Conservation (phyloP, 495 filamentous ascomycete species). For the Staphylotrichum tortipilum region DNA sequence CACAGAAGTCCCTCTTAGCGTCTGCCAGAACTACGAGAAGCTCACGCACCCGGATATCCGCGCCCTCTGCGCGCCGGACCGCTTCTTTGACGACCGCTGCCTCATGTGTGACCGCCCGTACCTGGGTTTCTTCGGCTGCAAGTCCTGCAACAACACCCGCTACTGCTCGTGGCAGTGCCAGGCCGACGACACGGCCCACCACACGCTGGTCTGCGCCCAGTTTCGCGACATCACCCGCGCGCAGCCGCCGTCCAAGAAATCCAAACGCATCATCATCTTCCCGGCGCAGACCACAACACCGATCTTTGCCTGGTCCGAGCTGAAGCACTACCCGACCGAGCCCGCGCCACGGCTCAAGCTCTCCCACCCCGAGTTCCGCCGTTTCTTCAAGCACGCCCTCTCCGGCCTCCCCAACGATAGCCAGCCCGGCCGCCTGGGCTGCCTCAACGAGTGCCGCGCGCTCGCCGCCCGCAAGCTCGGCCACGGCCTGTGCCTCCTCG, state of each 20-base stretch:
- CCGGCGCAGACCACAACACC: not conserved
- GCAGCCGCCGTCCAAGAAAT: not conserved
- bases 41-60: not conserved
- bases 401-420: not conserved
- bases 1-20: not conserved
- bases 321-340: not conserved
- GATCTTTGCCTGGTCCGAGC: not conserved
- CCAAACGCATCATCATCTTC: not conserved
- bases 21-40: not conserved
- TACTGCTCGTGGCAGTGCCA: not conserved
- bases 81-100: not conserved
- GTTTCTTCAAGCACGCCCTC: not conserved
- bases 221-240: not conserved
- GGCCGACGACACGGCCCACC: not conserved
- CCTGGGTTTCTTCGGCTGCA: not conserved
- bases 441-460: not conserved
- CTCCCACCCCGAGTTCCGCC: not conserved
- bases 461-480: not conserved
- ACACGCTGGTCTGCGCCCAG: not conserved
- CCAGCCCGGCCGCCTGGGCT: not conserved
- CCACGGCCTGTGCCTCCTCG: not conserved
- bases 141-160: not conserved
- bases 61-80: not conserved
- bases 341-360: not conserved
- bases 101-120: not conserved